These are phyloP conservation scores for Phytopythium cucurbitacearum DNA, from an alignment of 352 stramenopile species.

Conservation along the genomic window DNA sequence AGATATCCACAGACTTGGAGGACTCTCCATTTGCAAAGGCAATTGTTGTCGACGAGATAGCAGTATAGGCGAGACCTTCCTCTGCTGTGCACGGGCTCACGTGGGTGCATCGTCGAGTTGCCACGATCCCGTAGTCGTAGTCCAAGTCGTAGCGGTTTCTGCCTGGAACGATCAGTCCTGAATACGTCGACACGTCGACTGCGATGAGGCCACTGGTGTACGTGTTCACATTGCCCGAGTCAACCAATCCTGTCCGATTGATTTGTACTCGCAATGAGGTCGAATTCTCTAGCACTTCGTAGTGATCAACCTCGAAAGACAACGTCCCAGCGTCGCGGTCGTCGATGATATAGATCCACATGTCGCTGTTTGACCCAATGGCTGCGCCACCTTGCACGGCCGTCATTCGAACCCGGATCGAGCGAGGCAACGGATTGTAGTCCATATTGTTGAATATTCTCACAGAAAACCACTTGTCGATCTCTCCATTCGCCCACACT, in stretches of 20 bases:
- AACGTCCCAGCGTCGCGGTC: constrained; percentile 70
- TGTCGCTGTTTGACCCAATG: constrained; percentile 36
- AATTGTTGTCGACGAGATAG: constrained; percentile 37
- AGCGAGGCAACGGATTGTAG: constrained; percentile 40
- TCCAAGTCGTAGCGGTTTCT: constrained; percentile 37
- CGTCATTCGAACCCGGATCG: constrained; percentile 49
- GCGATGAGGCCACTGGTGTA: constrained; percentile 52
- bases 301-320: constrained; percentile 46
- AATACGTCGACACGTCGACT: constrained; percentile 57
- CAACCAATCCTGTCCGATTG: constrained; percentile 36
- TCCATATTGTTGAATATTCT: constrained; percentile 71
- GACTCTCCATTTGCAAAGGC: constrained; percentile 44
- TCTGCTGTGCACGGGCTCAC: constrained; percentile 57
- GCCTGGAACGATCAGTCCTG: constrained; percentile 44
- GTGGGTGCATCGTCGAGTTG: constrained; percentile 48
- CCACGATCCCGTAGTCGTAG: constrained; percentile 57
- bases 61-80: constrained; percentile 37
- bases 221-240: constrained; percentile 46
- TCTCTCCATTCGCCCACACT: constrained; percentile 50
- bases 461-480: constrained; percentile 48
- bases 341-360: constrained; percentile 73
- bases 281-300: constrained; percentile 59
- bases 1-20: constrained; percentile 38
- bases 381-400: constrained; percentile 46
- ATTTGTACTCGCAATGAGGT: constrained; percentile 40